Evolutionary conservation across 176 grass and related monocot genomes (phyloP).

Genomic region (Phragmites australis): DNA sequence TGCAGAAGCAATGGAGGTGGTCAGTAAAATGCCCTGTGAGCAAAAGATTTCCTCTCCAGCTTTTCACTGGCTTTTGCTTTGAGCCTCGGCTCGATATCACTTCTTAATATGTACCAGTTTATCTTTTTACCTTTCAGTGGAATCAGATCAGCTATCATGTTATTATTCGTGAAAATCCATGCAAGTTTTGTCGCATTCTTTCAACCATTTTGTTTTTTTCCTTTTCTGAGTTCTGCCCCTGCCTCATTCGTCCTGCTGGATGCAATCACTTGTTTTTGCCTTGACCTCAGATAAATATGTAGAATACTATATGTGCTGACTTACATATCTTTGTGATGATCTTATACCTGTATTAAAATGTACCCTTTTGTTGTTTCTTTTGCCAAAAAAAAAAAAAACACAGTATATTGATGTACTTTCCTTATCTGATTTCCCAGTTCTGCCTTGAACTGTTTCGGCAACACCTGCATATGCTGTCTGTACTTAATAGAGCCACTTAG

Average conservation of each 20-base stretch:
- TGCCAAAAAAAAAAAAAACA: neutral
- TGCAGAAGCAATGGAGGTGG: slow-evolving; percentile 83
- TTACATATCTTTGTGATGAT: slow-evolving; percentile 17
- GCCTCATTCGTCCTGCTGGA: neutral
- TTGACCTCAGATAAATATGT: slow-evolving; percentile 29
- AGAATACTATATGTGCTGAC: neutral
- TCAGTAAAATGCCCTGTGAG: slow-evolving; percentile 76
- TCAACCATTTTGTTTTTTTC: neutral
- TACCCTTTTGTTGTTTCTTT: neutral
- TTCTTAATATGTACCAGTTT: slow-evolving; percentile 41
- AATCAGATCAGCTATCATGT: slow-evolving; percentile 18
- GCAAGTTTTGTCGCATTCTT: slow-evolving; percentile 19
- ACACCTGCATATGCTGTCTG: neutral
- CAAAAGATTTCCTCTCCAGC: slow-evolving; percentile 86
- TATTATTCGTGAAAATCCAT: slow-evolving; percentile 24
- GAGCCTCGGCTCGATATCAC: slow-evolving; percentile 82
- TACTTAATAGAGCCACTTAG: neutral
- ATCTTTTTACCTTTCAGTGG: slow-evolving; percentile 14
- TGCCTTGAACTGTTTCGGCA: neutral
- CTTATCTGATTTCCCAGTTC: neutral
- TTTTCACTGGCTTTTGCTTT: slow-evolving; percentile 95
- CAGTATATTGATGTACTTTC: neutral
- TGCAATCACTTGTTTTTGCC: too few species aligned
- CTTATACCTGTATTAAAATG: neutral
- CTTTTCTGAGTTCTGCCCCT: neutral